Evolutionary conservation across 768 basidiomycete genomes (phyloP).

Genomic region (Hortiboletus campestris): DNA sequence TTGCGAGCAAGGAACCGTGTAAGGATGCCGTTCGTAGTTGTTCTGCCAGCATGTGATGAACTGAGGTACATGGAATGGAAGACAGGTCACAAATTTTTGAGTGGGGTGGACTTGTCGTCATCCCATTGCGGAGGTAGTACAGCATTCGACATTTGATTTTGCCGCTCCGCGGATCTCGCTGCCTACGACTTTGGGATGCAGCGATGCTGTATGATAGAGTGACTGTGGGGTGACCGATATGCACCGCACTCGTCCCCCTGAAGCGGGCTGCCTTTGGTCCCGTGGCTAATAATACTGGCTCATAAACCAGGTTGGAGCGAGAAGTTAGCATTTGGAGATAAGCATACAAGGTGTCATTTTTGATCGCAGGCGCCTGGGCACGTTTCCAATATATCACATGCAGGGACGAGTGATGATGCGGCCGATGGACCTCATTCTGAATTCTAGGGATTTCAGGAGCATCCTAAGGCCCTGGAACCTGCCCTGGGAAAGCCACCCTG

Average conservation of each 20-base stretch:
- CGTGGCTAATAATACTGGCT: conserved; percentile 10
- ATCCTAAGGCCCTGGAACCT: conserved; percentile 4
- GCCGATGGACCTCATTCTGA: background rate
- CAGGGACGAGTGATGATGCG: conserved; percentile 9
- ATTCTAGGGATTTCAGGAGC: conserved; percentile 4
- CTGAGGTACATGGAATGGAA: conserved; percentile 18
- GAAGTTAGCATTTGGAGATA: conserved; percentile 1
- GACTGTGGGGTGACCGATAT: conserved; percentile 8
- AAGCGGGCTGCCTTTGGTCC: conserved; percentile 13
- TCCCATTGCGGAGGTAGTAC: conserved; percentile 11
- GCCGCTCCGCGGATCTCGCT: conserved; percentile 22
- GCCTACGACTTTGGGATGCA: background rate
- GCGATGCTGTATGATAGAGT: conserved; percentile 11
- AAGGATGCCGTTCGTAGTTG: background rate
- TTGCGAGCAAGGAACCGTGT: conserved; percentile 5
- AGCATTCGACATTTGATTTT: conserved; percentile 12
- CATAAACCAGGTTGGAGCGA: background rate
- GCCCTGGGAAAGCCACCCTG: background rate
- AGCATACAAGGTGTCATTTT: conserved; percentile 1
- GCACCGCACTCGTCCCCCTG: background rate
- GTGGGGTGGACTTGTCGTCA: conserved; percentile 1
- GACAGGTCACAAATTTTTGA: conserved; percentile 1
- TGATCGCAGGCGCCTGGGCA: background rate
- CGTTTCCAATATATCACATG: conserved; percentile 1
- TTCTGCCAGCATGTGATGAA: conserved; percentile 3